A percentile compares a stretch with the other conserved stretches of the same genome.
These are phyloP conservation scores for Verticillium isaacii DNA, from an alignment of 2,329 filamentous ascomycete genomes.

Conservation along the genomic window DNA sequence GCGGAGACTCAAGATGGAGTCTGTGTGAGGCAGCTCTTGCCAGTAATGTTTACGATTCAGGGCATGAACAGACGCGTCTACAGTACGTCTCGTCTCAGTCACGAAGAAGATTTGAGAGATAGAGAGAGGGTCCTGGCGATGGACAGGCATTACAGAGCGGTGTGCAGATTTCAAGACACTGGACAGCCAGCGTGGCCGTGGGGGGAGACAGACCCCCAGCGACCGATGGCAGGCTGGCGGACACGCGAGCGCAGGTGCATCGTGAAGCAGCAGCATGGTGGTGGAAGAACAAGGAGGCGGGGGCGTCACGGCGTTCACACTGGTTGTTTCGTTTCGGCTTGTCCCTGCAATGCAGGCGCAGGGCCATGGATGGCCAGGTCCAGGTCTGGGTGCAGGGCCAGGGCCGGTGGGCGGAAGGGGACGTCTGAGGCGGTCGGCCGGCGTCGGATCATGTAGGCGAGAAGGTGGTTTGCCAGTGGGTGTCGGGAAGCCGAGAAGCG, in stretches of 20 bases:
- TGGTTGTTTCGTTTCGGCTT: background rate
- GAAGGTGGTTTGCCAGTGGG: background rate
- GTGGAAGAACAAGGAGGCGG: too few species aligned
- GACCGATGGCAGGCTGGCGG: background rate
- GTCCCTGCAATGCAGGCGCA: background rate
- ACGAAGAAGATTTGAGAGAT: background rate
- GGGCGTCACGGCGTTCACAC: background rate
- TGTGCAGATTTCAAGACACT: background rate
- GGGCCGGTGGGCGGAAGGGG: background rate
- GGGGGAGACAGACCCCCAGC: background rate
- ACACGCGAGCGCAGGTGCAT: background rate
- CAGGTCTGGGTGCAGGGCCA: background rate
- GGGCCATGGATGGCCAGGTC: background rate
- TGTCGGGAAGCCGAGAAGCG: conserved; percentile 1
- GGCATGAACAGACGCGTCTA: background rate
- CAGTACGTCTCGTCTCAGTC: background rate
- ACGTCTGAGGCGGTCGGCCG: background rate
- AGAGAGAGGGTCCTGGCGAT: background rate
- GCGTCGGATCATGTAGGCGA: background rate
- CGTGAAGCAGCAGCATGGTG: background rate
- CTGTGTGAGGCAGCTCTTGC: background rate
- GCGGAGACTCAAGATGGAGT: conserved; percentile 23
- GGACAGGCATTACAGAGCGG: background rate
- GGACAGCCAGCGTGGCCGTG: background rate
- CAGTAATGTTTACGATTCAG: background rate